Evolutionary conservation across 495 filamentous ascomycete species (phyloP).

Genomic region (Niebla homalea): DNA sequence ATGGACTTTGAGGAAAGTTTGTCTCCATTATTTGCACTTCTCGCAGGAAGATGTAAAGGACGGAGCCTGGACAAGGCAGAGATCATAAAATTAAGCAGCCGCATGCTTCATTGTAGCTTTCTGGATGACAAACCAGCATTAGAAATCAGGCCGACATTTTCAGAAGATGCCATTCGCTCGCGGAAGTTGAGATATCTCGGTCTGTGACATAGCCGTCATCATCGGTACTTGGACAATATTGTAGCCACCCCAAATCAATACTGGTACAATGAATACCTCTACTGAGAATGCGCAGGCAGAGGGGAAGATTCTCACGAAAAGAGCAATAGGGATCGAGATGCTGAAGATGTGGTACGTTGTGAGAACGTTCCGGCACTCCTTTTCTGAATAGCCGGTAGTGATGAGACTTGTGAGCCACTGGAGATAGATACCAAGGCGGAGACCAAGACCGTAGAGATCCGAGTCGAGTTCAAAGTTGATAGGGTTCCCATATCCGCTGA

Average conservation of each 20-base stretch:
- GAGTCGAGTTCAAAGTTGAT: slow-evolving; percentile 22
- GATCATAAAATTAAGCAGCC: not conserved
- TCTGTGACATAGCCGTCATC: not conserved
- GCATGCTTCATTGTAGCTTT: not conserved
- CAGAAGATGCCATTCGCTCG: not conserved
- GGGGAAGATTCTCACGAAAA: not conserved
- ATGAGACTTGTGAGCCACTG: slow-evolving; percentile 22
- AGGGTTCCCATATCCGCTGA: too few species aligned
- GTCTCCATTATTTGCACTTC: too few species aligned
- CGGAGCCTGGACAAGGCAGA: too few species aligned
- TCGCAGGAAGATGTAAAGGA: too few species aligned
- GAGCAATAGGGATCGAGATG: not conserved
- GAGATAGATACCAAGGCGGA: slow-evolving; percentile 26
- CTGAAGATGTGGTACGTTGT: slow-evolving; percentile 3
- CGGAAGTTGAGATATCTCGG: too few species aligned
- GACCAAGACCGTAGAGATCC: slow-evolving; percentile 28
- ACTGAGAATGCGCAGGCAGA: not conserved
- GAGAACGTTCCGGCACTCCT: not conserved
- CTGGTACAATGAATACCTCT: not conserved
- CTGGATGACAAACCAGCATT: not conserved
- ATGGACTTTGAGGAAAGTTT: too few species aligned
- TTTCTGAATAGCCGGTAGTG: slow-evolving; percentile 5
- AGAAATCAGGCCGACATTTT: not conserved
- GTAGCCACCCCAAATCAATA: not conserved
- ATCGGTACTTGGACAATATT: not conserved